Base-by-base conservation (phyloP, 2,329 filamentous ascomycete species). In the Cladosporium sp. region DNA sequence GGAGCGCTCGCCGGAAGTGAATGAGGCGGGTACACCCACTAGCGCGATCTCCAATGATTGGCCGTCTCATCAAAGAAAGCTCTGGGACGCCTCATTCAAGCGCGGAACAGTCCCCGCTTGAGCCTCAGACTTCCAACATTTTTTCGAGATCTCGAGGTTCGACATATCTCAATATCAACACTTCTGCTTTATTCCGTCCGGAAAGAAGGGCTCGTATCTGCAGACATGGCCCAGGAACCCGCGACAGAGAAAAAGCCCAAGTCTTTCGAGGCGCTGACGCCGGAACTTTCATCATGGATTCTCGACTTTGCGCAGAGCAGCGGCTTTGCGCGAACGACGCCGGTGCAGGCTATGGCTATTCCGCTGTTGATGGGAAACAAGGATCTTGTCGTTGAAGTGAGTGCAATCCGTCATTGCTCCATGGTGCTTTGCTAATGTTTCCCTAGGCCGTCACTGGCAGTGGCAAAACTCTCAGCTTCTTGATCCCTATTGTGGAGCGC, bases 321-420 rank as follows among this genome's bases (percentile, higher is more conserved):
- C 89, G 92, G 92, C 68, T 97, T 97, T 78, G 82, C 85, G 69
- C 89, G 90, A 77, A 93, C 95, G 85, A 97, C 93, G 3, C 94
- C 94, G 0, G 93, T 97, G n/a, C 94, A 98, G 80, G 92, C 93
- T 54, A 94, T 92, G 67, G 90, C 92, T 4, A 90, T 97, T 71
- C 92, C 93, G 14, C 86, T 97, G 61, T 95, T 97, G 76, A 89
- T 93, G 80, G 89, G 88, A 61, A 91, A 96, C 77, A 96, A 96
- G 75, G 93, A 97, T 78, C 92, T 96, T 4, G 93, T 97, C 0
- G 93, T 97, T 6, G 92, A 96, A 82, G 88, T 87, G 76, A 57
- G 69, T 36, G 2, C 11, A n/a, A n/a, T n/a, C n/a, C n/a, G n/a
- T n/a, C n/a, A n/a, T n/a, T n/a, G n/a, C n/a, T n/a, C n/a, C n/a